Percentiles rank a stretch among this genome's conserved stretches.
phyloP scores from a whole-genome alignment of 306 rosid species.

The Benincasa hispida region DNA sequence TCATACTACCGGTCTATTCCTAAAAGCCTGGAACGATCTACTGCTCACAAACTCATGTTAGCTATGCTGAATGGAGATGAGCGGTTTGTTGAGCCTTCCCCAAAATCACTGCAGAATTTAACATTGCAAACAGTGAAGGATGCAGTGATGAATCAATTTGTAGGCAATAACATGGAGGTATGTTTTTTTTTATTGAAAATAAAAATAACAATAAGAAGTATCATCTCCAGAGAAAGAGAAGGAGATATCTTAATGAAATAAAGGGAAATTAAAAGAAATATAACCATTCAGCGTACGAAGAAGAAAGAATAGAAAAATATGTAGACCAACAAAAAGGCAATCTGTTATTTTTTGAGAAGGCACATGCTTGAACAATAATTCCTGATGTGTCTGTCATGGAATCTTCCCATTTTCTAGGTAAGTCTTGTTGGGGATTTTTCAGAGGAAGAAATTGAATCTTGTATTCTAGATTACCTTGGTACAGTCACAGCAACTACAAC shows the following conservation, averaged over 20 bases:
- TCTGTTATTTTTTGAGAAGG: slow-evolving; percentile 11
- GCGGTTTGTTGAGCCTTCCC: slow-evolving; percentile 93
- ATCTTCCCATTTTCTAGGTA: slow-evolving; percentile 37
- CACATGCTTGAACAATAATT: slow-evolving; percentile 8
- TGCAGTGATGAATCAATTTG: slow-evolving; percentile 89
- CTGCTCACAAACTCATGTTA: slow-evolving; percentile 98
- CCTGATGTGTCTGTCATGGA: not conserved
- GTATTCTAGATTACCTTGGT: slow-evolving; percentile 93
- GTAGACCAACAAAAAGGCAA: not conserved
- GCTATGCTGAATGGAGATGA: slow-evolving; percentile 97
- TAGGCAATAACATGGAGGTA: slow-evolving; percentile 96
- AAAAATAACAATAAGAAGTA: not conserved
- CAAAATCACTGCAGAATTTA: slow-evolving; percentile 69
- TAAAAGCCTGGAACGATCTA: slow-evolving; percentile 96
- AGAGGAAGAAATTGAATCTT: slow-evolving; percentile 81
- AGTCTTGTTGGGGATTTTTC: slow-evolving; percentile 86
- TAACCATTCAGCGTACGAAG: not conserved
- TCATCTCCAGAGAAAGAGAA: not conserved
- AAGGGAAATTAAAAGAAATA: not conserved
- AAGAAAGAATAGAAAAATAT: not conserved
- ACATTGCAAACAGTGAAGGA: slow-evolving; percentile 75
- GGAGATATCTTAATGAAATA: not conserved
- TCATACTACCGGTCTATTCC: slow-evolving; percentile 96
- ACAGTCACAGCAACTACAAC: slow-evolving; percentile 48
- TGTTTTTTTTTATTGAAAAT: slow-evolving; percentile 6